Base-by-base conservation (phyloP, 495 filamentous ascomycete genomes). In the Aspergillus mulundensis region DNA sequence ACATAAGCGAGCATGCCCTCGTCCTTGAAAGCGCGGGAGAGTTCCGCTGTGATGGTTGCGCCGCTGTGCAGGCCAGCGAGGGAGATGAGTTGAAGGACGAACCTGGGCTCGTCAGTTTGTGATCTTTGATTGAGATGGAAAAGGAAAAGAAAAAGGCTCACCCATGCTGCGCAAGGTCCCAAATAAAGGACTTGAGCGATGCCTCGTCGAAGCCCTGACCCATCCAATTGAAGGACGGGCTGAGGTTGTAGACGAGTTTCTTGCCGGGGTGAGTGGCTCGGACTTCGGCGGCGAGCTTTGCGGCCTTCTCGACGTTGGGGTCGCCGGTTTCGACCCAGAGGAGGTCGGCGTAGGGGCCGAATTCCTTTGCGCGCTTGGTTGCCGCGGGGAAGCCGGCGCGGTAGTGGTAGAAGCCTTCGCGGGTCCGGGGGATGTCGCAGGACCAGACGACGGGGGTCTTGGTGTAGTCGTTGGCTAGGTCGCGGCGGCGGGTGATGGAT, bases 191-290 rank as follows among this genome's bases (percentile, higher is more conserved):
- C 71, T 86, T 88, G 36, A 98, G 78, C 5, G 86, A 81, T 20
- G 77, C 83, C 50, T 89, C 83, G 12, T 84, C 83, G 72, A 97
- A 98, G 23, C 94, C 94, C 70, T 97, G 91, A 23, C 81, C 84
- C 83, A 94, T 90, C 94, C 94, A 98, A 77, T 98, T 97, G 83
- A 98, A 98, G 18, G 89, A 94, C 10, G 94, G 94, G 18, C 82
- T 87, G 3, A 98, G 82, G 76, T 98, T 98, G 77, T 98, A 98
- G 7, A 98, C 94, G 19, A 98, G 77, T 36, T 88, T 86, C 78
- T 97, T 98, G 49, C 84, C 85, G 0, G 90, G 88, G 63, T 77
- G 73, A 6, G 63, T 64, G 5, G 67, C 65, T 21, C 86, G 81
- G 52, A 98, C 91, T 30, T 92, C 82, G 3, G 77, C 76, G 1